These are phyloP conservation scores for Hypoxylon sp. DNA, from an alignment of 2,329 filamentous ascomycete species.

Conservation along the genomic window DNA sequence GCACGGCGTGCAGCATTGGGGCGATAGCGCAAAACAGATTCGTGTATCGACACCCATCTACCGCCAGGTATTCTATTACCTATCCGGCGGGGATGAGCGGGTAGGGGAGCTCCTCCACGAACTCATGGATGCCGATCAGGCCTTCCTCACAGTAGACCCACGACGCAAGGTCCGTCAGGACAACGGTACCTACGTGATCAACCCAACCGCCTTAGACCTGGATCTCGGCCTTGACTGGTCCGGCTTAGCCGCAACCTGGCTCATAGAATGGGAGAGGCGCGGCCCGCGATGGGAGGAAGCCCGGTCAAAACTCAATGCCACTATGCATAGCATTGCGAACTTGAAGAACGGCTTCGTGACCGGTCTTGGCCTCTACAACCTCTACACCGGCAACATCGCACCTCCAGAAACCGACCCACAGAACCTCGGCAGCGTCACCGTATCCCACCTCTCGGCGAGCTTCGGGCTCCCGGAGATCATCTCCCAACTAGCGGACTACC, in stretches of 20 bases:
- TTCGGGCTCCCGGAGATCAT: conserved; percentile 73
- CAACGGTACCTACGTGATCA: conserved; percentile 64
- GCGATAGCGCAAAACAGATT: conserved; percentile 73
- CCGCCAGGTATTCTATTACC: conserved; percentile 69
- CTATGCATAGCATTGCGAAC: conserved; percentile 65
- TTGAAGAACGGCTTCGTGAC: conserved; percentile 73
- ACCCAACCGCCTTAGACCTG: conserved; percentile 62
- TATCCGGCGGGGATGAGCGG: conserved; percentile 71
- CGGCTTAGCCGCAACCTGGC: conserved; percentile 69
- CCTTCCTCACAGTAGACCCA: conserved; percentile 68
- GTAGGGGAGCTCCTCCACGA: conserved; percentile 69
- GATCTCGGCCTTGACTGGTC: conserved; percentile 73
- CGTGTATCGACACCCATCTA: conserved; percentile 72
- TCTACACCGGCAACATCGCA: conserved; percentile 63
- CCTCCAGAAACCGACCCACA: conserved; percentile 67
- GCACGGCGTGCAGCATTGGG: conserved; percentile 74
- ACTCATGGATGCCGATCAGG: conserved; percentile 66
- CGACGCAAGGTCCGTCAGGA: conserved; percentile 68
- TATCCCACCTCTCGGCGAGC: conserved; percentile 70
- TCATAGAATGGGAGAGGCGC: conserved; percentile 72
- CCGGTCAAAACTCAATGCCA: conserved; percentile 63
- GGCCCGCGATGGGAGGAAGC: conserved; percentile 68
- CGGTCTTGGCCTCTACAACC: conserved; percentile 67
- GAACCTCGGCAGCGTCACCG: conserved; percentile 65
- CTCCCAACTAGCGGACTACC: conserved; percentile 68